These are phyloP conservation scores for Xylariaceae sp. DNA, from an alignment of 2,329 filamentous ascomycete genomes.

Conservation along the genomic window DNA sequence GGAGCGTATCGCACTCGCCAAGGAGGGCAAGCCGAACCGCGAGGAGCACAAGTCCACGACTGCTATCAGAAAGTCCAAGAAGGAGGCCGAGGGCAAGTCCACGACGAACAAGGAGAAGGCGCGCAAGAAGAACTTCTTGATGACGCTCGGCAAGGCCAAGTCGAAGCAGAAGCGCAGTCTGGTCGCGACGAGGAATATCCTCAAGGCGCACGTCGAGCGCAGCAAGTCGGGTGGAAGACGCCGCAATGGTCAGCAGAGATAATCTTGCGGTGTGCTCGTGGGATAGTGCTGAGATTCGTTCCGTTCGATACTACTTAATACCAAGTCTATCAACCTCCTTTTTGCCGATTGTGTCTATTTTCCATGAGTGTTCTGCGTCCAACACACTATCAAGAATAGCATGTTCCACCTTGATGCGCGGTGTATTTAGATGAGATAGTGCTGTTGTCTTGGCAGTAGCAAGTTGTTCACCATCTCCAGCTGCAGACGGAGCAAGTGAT, in stretches of 20 bases:
- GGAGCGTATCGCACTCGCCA: conserved; percentile 77
- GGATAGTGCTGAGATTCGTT: not conserved
- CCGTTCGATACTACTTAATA: not conserved
- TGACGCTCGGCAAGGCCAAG: conserved; percentile 96
- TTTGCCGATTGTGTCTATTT: not conserved
- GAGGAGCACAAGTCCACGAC: conserved; percentile 80
- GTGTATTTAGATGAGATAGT: too few relatives aligned
- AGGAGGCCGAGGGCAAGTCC: conserved; percentile 85
- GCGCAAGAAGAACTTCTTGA: conserved; percentile 95
- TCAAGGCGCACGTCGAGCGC: conserved; percentile 76
- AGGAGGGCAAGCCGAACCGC: conserved; percentile 72
- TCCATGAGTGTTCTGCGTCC: too few relatives aligned
- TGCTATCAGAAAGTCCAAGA: conserved; percentile 79
- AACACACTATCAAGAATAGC: too few relatives aligned
- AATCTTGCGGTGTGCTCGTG: not conserved
- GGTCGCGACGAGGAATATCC: conserved; percentile 72
- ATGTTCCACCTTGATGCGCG: too few relatives aligned
- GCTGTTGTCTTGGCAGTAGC: too few relatives aligned
- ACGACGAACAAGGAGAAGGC: conserved; percentile 97
- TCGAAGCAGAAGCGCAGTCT: conserved; percentile 92
- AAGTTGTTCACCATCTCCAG: too few relatives aligned
- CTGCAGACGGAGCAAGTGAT: too few relatives aligned
- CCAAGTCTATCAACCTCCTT: not conserved
- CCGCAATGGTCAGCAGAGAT: conserved; percentile 51
- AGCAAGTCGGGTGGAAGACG: conserved; percentile 79